phyloP scores from a whole-genome alignment of 2,329 filamentous ascomycete species.

The Pezizomycotina sp. region DNA sequence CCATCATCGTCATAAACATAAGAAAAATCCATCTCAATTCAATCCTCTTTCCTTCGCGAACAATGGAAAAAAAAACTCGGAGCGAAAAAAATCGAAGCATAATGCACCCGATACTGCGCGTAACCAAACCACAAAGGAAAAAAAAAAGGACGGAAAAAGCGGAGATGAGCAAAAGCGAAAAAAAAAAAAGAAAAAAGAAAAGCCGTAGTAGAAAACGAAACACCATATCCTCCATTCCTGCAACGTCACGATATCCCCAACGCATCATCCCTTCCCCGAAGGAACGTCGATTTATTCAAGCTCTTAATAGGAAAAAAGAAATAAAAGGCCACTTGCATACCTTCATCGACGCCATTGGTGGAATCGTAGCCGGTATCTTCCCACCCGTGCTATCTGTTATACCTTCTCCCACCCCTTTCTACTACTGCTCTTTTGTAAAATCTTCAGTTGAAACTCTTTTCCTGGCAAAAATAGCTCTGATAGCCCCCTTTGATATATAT shows the following conservation, averaged over 20 bases:
- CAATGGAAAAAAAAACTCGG: neutral
- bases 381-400: no score
- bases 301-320: neutral
- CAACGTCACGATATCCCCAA: neutral
- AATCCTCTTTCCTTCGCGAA: neutral
- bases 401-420: no score
- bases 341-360: neutral
- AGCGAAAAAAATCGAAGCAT: slow-evolving; percentile 1
- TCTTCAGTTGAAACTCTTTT: no score
- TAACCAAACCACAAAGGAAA: neutral
- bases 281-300: neutral
- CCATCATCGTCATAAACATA: slow-evolving; percentile 1
- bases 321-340: neutral
- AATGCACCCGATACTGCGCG: neutral
- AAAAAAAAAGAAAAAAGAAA: slow-evolving; percentile 25
- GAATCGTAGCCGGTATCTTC: neutral
- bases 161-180: slow-evolving; percentile 1
- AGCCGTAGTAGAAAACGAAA: slow-evolving; percentile 23
- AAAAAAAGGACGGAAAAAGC: neutral
- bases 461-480: no score
- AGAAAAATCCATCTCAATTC: no score
- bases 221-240: slow-evolving; percentile 21
- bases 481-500: no score
- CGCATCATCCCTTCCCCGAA: neutral
- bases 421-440: no score